Conservation (phyloP, 2,329 filamentous ascomycete genomes). For the Cercospora beticola region DNA sequence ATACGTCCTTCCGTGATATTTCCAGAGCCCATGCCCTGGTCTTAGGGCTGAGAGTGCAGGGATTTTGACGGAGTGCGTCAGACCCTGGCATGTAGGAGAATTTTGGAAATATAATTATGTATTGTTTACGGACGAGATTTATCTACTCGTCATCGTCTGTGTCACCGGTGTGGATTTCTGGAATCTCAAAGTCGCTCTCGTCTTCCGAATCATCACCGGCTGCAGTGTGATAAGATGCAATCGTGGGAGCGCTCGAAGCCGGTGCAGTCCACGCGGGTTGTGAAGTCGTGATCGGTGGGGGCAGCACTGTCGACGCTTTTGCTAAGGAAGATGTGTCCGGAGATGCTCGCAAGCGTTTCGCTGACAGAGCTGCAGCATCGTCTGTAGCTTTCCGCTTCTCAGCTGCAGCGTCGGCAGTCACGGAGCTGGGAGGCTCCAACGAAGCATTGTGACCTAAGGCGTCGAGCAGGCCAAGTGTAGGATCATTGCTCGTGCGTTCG, state of each 20-base stretch:
- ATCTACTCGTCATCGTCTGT: slow-evolving; percentile 8
- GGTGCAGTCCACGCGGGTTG: not conserved
- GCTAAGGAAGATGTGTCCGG: slow-evolving; percentile 9
- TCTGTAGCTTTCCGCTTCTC: slow-evolving; percentile 16
- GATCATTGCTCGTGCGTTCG: not conserved
- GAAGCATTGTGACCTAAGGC: slow-evolving; percentile 17
- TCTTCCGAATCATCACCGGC: slow-evolving; percentile 24
- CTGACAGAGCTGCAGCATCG: slow-evolving; percentile 7
- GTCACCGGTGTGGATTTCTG: slow-evolving; percentile 20
- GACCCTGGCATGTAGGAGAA: not conserved
- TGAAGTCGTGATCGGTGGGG: not conserved
- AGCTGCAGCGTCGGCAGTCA: slow-evolving; percentile 10
- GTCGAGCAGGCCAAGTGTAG: slow-evolving; percentile 12
- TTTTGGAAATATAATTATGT: not conserved
- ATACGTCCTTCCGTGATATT: not conserved
- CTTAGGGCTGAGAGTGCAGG: slow-evolving; percentile 4
- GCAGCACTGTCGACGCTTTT: not conserved
- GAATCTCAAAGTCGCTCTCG: slow-evolving; percentile 41
- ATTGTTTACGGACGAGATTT: not conserved
- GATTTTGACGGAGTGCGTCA: not conserved
- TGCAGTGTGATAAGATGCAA: slow-evolving; percentile 18
- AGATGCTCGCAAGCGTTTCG: slow-evolving; percentile 29
- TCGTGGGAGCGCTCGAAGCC: slow-evolving; percentile 3
- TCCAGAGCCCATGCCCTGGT: not conserved
- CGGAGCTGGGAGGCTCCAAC: not conserved